phyloP scores from a whole-genome alignment of 768 basidiomycete genomes.

The Lentinus brumalis region DNA sequence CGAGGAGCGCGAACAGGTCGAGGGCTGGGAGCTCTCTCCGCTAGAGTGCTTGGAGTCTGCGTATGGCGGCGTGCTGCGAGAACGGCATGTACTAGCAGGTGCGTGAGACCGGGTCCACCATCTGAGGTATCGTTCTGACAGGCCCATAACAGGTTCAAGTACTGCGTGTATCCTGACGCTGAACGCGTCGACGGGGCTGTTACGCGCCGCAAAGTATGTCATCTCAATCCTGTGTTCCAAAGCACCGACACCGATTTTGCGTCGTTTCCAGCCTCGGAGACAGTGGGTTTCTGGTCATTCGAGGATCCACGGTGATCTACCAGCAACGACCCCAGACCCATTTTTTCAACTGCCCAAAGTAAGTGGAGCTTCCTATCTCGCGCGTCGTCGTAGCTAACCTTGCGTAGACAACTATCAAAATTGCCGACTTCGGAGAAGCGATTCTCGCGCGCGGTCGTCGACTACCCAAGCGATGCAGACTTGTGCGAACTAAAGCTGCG shows the following conservation, averaged over 20 bases:
- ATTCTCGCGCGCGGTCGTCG: constrained; percentile 31
- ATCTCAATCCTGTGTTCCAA: not conserved
- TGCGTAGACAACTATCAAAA: constrained; percentile 39
- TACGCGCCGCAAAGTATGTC: constrained; percentile 78
- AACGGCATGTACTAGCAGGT: constrained; percentile 49
- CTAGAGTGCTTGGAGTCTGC: constrained; percentile 72
- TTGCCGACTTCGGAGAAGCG: constrained; percentile 28
- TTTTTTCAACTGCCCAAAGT: constrained; percentile 48
- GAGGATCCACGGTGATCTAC: constrained; percentile 65
- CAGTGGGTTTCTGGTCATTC: constrained; percentile 73
- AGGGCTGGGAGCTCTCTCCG: constrained; percentile 70
- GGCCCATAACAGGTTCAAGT: constrained; percentile 66
- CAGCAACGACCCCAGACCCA: constrained; percentile 43
- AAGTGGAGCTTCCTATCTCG: constrained; percentile 34
- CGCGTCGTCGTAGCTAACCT: not conserved
- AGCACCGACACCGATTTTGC: constrained; percentile 1
- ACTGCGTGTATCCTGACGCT: constrained; percentile 78
- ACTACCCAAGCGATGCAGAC: constrained; percentile 46
- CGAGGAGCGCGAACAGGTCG: constrained; percentile 61
- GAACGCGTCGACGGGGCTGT: constrained; percentile 71
- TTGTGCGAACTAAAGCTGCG: constrained; percentile 48
- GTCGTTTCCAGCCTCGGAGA: constrained; percentile 62
- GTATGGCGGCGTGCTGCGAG: constrained; percentile 68
- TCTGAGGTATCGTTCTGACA: not conserved
- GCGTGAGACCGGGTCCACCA: not conserved